Evolutionary conservation across 2,329 filamentous ascomycete genomes (phyloP).

Genomic region (Talaromyces sp.): DNA sequence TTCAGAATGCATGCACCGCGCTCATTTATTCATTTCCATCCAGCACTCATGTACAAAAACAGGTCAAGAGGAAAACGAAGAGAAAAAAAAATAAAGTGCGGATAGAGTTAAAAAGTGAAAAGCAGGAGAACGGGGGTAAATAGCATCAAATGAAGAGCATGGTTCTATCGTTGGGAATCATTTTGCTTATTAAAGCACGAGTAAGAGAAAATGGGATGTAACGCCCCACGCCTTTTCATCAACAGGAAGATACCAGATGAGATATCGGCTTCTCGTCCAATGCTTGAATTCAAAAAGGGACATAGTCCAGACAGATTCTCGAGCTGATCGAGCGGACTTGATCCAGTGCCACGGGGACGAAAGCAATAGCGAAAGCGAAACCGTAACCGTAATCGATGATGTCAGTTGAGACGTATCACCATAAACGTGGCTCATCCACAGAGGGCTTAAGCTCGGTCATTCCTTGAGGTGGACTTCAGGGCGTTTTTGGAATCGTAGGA

Average conservation of each 20-base stretch:
- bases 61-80: background rate
- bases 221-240: background rate
- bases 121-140: background rate
- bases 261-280: background rate
- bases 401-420: background rate
- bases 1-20: conserved; percentile 14
- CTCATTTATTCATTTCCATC: conserved; percentile 18
- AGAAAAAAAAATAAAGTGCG: background rate
- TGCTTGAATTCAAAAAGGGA: background rate
- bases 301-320: too few relatives aligned
- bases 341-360: too few relatives aligned
- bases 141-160: background rate
- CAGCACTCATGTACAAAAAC: conserved; percentile 18
- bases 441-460: background rate
- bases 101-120: background rate
- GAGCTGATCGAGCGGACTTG: too few relatives aligned
- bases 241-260: background rate
- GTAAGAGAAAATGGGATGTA: background rate
- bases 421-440: background rate
- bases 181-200: conserved; percentile 3
- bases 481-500: background rate
- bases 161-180: conserved; percentile 7
- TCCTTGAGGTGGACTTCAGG: background rate
- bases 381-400: background rate
- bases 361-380: too few relatives aligned